Base-by-base conservation (phyloP, 1,139 yeast species). In the Pichia sp. region DNA sequence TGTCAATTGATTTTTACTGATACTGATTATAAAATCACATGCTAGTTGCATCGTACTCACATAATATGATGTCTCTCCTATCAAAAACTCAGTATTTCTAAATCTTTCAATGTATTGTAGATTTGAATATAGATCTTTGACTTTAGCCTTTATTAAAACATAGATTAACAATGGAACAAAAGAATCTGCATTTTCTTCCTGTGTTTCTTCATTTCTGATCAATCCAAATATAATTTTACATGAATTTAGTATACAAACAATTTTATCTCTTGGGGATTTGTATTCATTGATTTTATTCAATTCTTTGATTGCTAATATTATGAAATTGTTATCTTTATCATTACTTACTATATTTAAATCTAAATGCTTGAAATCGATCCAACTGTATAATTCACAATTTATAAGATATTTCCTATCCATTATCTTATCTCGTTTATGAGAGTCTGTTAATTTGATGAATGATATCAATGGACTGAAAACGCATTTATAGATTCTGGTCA, bases 221-320 rank as follows among this genome's bases (percentile, higher is more conserved):
- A 87, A 73, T 18, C 96, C 95, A 70, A 89, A 89, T 9, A 94
- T 83, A 16, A 92, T 90, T 64, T 92, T 92, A 63, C 97, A 90
- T 49, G 94, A 82, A 67, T 94, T 94, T 52, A 94, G 71, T 9
- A 92, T 73, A 63, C 98, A 92, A 42, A 92, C 88, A 53, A 89
- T 82, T 62, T 94, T 94, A 61, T 94, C 98, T 48, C 98, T 73
- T 12, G 98, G 98, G 0, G 97, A 94, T 58, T 95, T 77, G 64
- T 85, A 94, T 48, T 78, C 75, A 63, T 86, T 85, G 59, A 92
- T 80, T 59, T 88, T 89, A 54, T 74, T 71, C 44, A 94, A 71
- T 64, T 94, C 90, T 7, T 65, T 73, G 1, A 82, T 76, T 0
- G 97, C 95, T 51, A 85, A 73, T 35, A 77, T 76, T 44, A 87